phyloP scores from a whole-genome alignment of 1,284 basidiomycete genomes.

The Sanguinoderma infundibulare region DNA sequence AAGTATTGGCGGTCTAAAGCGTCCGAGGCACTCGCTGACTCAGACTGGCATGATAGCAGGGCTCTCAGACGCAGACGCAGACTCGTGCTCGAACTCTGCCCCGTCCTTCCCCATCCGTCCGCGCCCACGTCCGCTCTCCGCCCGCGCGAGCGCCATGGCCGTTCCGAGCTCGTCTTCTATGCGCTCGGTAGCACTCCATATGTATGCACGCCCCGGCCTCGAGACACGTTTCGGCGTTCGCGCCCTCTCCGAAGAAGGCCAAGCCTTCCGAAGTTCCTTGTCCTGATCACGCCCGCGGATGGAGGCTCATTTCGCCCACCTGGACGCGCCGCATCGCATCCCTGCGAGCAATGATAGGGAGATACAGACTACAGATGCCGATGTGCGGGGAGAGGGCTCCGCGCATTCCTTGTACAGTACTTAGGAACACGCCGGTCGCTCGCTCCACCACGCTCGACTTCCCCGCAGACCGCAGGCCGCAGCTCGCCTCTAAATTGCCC shows the following conservation, averaged over 20 bases:
- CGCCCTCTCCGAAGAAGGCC: too few relatives aligned
- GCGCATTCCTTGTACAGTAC: neutral
- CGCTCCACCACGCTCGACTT: neutral
- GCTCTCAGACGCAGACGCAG: neutral
- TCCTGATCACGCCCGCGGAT: neutral
- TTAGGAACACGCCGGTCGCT: neutral
- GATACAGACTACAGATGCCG: neutral
- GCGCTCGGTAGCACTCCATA: too few relatives aligned
- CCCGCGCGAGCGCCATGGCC: neutral
- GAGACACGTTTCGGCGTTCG: constrained; percentile 1
- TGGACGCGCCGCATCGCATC: neutral
- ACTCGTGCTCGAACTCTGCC: neutral
- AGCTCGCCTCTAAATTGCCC: neutral
- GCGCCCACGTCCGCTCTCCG: neutral
- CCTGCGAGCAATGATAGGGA: neutral
- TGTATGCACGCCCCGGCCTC: neutral
- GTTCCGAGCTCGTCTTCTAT: too few relatives aligned
- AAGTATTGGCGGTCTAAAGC: neutral
- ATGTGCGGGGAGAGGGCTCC: neutral
- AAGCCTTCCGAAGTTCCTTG: neutral
- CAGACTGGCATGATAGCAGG: too few relatives aligned
- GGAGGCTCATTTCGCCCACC: neutral
- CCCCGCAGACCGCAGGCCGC: neutral
- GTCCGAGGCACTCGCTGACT: neutral
- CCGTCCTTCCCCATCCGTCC: neutral